Base-by-base conservation (phyloP, 768 basidiomycete genomes). In the Myochromella boudieri region DNA sequence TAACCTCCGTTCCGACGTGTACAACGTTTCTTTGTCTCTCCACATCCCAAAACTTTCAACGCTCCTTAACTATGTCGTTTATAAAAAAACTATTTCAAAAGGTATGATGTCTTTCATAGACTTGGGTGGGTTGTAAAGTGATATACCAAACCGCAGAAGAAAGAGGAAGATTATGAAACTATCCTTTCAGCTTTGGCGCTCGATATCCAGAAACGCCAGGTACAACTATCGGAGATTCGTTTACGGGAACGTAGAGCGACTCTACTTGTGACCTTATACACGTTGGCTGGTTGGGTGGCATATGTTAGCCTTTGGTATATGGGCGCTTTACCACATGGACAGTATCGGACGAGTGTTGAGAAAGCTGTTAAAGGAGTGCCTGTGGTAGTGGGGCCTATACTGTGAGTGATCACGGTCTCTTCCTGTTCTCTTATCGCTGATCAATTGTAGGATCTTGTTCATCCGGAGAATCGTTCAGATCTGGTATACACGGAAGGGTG, bases 401-500 rank as follows among this genome's bases (percentile, higher is more conserved):
- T 88, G 92, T 95, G 63, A 54, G 88, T 81, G 17, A 7, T 3
- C 10, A 17, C 24, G 18, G 8, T 26, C 45, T 25, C 20, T 38
- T 40, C 38, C 26, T 28, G 8, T 27, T 14, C 18, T 22, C 7
- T 40, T 27, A 32, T 22, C 48, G 24, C 51, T 54, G 22, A 55
- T 27, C 37, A 15, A 44, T 27, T 38, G 42, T 63, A 83, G 87
- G 15, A 83, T 91, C 27, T 64, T 92, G 38, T 91, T 91, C 59
- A 79, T 83, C 12, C 76, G 91, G 26, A 71, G 91, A 29, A 84
- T 92, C 44, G 85, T 91, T 46, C 87, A 91, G 61, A 75, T 85
- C 48, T 91, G 88, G 89, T 93, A 91, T 57, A 78, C 77, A 17
- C 74, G 85, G 46, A 91, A 83, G 56, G 91, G 86, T 2, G 80